These are phyloP conservation scores for Eleusine indica DNA, from an alignment of 176 grass and related monocot genomes.

Conservation along the genomic window DNA sequence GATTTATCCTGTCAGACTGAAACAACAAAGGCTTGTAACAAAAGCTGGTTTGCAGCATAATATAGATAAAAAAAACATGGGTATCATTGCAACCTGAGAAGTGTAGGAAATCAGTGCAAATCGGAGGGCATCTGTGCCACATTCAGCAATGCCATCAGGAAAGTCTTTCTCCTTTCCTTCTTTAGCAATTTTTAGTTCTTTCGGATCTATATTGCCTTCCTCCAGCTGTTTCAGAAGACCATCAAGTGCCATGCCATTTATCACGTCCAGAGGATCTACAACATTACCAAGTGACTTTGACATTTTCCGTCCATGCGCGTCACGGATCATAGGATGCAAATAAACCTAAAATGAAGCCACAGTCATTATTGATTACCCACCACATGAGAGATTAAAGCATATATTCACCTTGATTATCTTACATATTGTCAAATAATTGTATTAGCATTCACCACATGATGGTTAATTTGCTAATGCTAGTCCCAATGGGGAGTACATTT, in stretches of 20 bases:
- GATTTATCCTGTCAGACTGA: slow-evolving; percentile 90
- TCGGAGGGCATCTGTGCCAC: slow-evolving; percentile 88
- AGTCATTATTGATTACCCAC: slow-evolving; percentile 1
- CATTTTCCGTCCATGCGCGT: slow-evolving; percentile 89
- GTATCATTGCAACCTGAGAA: slow-evolving; percentile 62
- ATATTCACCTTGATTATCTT: neutral
- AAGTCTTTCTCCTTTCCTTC: slow-evolving; percentile 80
- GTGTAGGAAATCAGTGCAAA: slow-evolving; percentile 84
- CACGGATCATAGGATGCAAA: slow-evolving; percentile 90
- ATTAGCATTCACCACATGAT: neutral
- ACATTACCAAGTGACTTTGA: slow-evolving; percentile 89
- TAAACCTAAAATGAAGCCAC: slow-evolving; percentile 56
- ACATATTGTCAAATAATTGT: neutral
- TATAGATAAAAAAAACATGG: neutral
- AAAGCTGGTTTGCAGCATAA: slow-evolving; percentile 25
- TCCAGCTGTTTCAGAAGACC: slow-evolving; percentile 79
- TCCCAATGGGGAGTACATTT: no score
- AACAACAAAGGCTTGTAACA: slow-evolving; percentile 18
- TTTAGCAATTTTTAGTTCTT: slow-evolving; percentile 63
- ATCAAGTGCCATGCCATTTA: slow-evolving; percentile 72
- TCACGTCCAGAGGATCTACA: slow-evolving; percentile 86
- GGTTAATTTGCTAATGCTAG: neutral
- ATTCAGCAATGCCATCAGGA: slow-evolving; percentile 89
- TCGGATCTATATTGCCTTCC: slow-evolving; percentile 82
- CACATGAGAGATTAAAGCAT: neutral